Evolutionary conservation across 176 grass and related monocot genomes (phyloP).

Genomic region (Bromus sterilis): DNA sequence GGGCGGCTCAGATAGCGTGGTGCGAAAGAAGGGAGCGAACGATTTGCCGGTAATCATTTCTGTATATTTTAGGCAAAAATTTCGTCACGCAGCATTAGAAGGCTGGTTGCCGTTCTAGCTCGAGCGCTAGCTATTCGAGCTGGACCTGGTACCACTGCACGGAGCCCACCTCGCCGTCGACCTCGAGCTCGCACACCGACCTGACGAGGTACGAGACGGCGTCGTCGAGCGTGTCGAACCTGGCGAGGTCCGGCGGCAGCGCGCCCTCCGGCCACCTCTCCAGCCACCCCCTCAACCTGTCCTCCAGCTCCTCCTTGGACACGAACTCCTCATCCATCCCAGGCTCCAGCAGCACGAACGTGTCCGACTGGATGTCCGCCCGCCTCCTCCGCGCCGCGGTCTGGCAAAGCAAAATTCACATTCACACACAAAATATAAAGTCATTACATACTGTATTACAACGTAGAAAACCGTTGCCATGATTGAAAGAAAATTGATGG

Average conservation of each 20-base stretch:
- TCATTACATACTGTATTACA: not conserved
- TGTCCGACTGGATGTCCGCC: conserved; percentile 60
- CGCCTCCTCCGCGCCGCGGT: conserved; percentile 38
- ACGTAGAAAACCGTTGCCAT: not conserved
- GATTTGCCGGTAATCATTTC: too few species aligned
- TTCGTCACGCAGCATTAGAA: not conserved
- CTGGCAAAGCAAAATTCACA: not conserved
- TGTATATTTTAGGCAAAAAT: not conserved
- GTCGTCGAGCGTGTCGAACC: conserved; percentile 47
- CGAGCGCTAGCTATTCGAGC: conserved; percentile 23
- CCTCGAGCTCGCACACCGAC: conserved; percentile 83
- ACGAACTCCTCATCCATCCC: conserved; percentile 55
- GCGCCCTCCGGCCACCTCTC: conserved; percentile 45
- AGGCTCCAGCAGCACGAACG: conserved; percentile 74
- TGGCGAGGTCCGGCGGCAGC: conserved; percentile 66
- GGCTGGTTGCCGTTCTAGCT: not conserved
- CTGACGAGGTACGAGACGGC: conserved; percentile 73
- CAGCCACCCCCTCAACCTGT: conserved; percentile 55
- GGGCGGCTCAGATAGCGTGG: too few species aligned
- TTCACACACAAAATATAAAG: not conserved
- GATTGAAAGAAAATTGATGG: not conserved
- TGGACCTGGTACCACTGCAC: conserved; percentile 90
- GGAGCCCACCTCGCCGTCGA: conserved; percentile 67
- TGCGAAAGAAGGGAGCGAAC: too few species aligned
- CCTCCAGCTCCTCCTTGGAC: conserved; percentile 67